These are phyloP conservation scores for Castanea mollissima DNA, from an alignment of 306 rosid genomes.

Conservation along the genomic window DNA sequence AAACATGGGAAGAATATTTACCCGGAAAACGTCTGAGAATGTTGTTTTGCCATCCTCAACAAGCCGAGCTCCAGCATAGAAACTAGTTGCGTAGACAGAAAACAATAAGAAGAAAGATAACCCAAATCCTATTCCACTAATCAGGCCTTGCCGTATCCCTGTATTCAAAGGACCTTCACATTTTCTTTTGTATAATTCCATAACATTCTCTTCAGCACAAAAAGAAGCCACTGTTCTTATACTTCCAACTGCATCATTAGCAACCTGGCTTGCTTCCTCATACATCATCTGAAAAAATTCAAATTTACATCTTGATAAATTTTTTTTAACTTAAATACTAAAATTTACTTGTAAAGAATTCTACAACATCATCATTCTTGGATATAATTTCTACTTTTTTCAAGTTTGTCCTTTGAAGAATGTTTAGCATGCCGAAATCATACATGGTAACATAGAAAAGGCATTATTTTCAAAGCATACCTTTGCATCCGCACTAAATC, in stretches of 20 bases:
- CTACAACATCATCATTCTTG: not conserved
- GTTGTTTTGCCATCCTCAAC: conserved; percentile 43
- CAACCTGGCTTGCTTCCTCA: conserved; percentile 71
- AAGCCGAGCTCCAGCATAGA: conserved; percentile 63
- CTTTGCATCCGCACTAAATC: conserved; percentile 57
- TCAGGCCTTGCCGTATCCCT: conserved; percentile 47
- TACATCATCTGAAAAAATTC: conserved; percentile 41
- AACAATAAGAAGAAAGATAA: conserved; percentile 48
- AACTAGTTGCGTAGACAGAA: conserved; percentile 45
- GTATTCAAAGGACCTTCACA: conserved; percentile 54
- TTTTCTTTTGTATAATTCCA: conserved; percentile 45
- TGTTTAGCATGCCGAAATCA: not conserved
- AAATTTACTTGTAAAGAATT: not conserved
- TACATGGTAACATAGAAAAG: not conserved
- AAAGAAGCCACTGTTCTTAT: conserved; percentile 65
- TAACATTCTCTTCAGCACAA: conserved; percentile 67
- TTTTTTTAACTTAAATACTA: not conserved
- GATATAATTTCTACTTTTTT: not conserved
- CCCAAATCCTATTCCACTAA: conserved; percentile 58
- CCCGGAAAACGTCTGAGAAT: conserved; percentile 54
- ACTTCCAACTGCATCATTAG: conserved; percentile 59
- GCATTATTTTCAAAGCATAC: conserved; percentile 27
- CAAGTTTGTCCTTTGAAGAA: not conserved
- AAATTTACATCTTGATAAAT: not conserved
- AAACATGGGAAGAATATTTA: conserved; percentile 24